Percentiles rank a stretch among this genome's conserved stretches.
phyloP scores from a whole-genome alignment of 441 rosid genomes.

The Croton setiger region DNA sequence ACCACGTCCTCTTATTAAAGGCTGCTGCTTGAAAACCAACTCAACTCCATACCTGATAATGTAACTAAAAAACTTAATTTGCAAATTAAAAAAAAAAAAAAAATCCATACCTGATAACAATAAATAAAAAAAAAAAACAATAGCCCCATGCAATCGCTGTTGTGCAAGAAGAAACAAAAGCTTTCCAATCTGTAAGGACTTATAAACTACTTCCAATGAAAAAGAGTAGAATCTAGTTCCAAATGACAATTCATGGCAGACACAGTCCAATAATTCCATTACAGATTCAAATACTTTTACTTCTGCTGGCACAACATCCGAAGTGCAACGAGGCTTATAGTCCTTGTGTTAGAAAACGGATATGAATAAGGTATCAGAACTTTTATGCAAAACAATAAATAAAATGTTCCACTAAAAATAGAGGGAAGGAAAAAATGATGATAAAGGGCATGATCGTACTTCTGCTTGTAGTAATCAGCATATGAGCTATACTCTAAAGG shows the following conservation, averaged over 20 bases:
- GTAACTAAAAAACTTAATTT: no score
- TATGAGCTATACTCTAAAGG: slow-evolving; percentile 96
- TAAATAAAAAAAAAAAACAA: slow-evolving; percentile 35
- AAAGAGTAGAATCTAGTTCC: neutral
- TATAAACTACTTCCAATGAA: slow-evolving; percentile 25
- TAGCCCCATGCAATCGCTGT: slow-evolving; percentile 45
- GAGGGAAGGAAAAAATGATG: neutral
- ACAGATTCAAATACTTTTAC: slow-evolving; percentile 33
- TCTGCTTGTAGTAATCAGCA: slow-evolving; percentile 94
- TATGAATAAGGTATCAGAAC: slow-evolving; percentile 18
- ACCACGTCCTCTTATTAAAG: slow-evolving; percentile 95
- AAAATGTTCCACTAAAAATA: neutral
- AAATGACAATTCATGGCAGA: slow-evolving; percentile 13
- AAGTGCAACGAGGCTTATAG: slow-evolving; percentile 43
- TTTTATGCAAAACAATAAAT: neutral
- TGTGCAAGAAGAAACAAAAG: slow-evolving; percentile 49
- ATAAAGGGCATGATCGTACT: slow-evolving; percentile 45
- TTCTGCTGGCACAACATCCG: slow-evolving; percentile 54
- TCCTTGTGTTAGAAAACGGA: slow-evolving; percentile 25
- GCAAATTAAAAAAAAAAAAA: no score
- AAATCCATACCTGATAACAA: slow-evolving; percentile 76
- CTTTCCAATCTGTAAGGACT: slow-evolving; percentile 39
- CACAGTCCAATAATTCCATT: slow-evolving; percentile 29
- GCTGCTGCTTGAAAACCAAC: slow-evolving; percentile 65
- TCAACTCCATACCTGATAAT: slow-evolving; percentile 92